Base-by-base conservation (phyloP, 331 rosid genomes). In the Acacia pycnantha region DNA sequence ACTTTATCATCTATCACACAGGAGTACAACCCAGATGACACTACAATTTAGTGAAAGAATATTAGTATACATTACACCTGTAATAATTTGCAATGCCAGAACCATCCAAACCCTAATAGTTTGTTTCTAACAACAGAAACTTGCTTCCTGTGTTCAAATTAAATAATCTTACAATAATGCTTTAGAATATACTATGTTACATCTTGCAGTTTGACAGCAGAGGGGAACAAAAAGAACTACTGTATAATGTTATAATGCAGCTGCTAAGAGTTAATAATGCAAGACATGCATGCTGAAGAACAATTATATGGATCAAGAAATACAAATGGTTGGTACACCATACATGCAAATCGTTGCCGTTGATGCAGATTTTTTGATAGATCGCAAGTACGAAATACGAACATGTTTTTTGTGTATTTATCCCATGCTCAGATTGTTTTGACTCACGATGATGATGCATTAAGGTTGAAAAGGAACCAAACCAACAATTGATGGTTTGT, bases 381-480 rank as follows among this genome's bases (percentile, higher is more conserved):
- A 70, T 11, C 56, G 44, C 21, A 44, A 22, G 9, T 31, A 2
- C 18, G 16, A 19, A 53, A 21, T 33, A 27, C 19, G 29, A 35
- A 16, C 77, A 18, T 29, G 21, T 29, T 73, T 18, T 29, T 73
- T 73, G 47, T 50, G 77, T 51, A 21, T 31, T 46, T 71, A 13
- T 24, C 3, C 24, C 53, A 8, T 47, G 16, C 26, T 8, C 61
- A 27, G 61, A 47, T 26, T 48, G 31, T 48, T 15, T 47, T 46
- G 43, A 72, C 53, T 72, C 24, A 48, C 43, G 16, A 19, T 16
- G 31, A 71, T 14, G 19, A 50, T 50, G 27, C 65, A 50, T 59
- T 72, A 78, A 47, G 61, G 77, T 72, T 72, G 33, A 48, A 47
- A 64, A 37, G 16, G 56, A 27, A 77, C 58, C 31, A 59, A 77